Evolutionary conservation across 305 asterid genomes (phyloP).

Genomic region (Fraxinus dipetala): DNA sequence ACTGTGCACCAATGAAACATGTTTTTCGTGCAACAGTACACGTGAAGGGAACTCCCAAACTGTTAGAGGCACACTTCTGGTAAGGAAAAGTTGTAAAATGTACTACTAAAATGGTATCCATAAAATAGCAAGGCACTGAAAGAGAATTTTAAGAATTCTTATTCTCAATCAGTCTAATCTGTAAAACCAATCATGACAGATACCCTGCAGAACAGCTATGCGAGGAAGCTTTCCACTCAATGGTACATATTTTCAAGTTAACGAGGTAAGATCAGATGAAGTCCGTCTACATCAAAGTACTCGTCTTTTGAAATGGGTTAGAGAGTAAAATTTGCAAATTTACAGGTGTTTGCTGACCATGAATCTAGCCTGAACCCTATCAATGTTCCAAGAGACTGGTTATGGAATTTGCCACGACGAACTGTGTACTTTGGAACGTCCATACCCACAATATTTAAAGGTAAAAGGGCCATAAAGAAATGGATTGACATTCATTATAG

Average conservation of each 20-base stretch:
- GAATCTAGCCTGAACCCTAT: slow-evolving; percentile 78
- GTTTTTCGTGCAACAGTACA: slow-evolving; percentile 81
- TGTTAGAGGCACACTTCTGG: slow-evolving; percentile 96
- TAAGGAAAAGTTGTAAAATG: slow-evolving; percentile 26
- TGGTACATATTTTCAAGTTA: slow-evolving; percentile 96
- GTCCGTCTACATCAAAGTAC: neutral
- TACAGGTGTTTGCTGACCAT: slow-evolving; percentile 93
- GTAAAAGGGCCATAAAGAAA: slow-evolving; percentile 35
- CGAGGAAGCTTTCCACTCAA: slow-evolving; percentile 97
- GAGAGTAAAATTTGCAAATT: slow-evolving; percentile 21
- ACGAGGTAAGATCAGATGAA: slow-evolving; percentile 58
- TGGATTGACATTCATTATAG: neutral
- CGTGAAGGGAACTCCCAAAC: slow-evolving; percentile 87
- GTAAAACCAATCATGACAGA: slow-evolving; percentile 44
- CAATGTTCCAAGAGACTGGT: slow-evolving; percentile 76
- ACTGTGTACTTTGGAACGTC: slow-evolving; percentile 96
- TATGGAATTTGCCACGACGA: slow-evolving; percentile 83
- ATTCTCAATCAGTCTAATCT: slow-evolving; percentile 12
- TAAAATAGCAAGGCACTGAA: neutral
- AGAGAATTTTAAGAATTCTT: neutral
- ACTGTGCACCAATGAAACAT: slow-evolving; percentile 72
- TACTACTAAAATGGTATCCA: slow-evolving; percentile 11
- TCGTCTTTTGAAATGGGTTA: slow-evolving; percentile 12
- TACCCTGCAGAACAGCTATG: slow-evolving; percentile 99
- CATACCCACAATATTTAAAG: slow-evolving; percentile 83